These are phyloP conservation scores for Pichia sp. DNA, from an alignment of 1,139 yeast genomes.

Conservation along the genomic window DNA sequence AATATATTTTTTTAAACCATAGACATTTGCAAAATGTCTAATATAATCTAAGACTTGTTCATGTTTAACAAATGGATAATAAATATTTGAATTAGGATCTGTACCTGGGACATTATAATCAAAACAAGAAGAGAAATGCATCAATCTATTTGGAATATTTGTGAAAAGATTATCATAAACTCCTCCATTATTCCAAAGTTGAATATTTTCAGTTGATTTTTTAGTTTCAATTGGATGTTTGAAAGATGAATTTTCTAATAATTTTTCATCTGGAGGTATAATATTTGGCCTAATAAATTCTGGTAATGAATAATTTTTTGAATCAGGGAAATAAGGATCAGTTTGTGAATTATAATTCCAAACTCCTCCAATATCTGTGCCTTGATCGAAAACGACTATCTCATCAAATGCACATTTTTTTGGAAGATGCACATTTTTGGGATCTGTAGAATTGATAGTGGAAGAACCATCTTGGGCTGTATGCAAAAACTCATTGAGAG, in stretches of 20 bases:
- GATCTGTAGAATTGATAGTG: constrained; percentile 9
- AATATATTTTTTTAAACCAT: constrained; percentile 32
- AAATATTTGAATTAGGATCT: constrained; percentile 32
- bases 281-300: constrained; percentile 14
- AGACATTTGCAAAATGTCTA: constrained; percentile 28
- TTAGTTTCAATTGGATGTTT: neutral
- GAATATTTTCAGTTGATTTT: neutral
- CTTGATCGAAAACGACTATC: constrained; percentile 35
- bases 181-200: constrained; percentile 34
- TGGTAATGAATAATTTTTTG: constrained; percentile 14
- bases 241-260: neutral
- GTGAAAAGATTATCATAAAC: constrained; percentile 40
- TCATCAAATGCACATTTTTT: constrained; percentile 27
- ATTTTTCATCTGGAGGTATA: neutral
- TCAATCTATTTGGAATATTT: constrained; percentile 40
- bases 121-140: constrained; percentile 35
- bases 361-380: constrained; percentile 33
- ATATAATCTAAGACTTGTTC: constrained; percentile 28
- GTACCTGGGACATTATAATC: constrained; percentile 6
- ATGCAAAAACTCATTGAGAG: constrained; percentile 17
- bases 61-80: constrained; percentile 37
- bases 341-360: constrained; percentile 27
- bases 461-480: constrained; percentile 14
- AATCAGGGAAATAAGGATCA: constrained; percentile 16
- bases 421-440: constrained; percentile 6